Evolutionary conservation across 2,329 filamentous ascomycete genomes (phyloP), one percentile per base, ranked within the genome.

Genomic region (Colletotrichum australisinense): DNA sequence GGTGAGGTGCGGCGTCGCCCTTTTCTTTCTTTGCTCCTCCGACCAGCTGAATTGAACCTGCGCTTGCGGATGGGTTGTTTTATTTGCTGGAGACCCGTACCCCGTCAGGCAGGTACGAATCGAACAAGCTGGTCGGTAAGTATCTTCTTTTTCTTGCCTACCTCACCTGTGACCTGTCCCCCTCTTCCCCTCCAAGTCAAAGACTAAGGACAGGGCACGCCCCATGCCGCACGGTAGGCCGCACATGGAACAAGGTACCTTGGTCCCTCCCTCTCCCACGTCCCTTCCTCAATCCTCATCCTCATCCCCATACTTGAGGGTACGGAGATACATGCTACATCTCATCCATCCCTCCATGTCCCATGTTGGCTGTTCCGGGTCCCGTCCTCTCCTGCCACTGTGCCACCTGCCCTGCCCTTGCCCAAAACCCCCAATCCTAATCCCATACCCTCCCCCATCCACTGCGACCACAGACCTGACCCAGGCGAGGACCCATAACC

Each of bases 191-290:
- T 49, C 42, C 42, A 8, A 52, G 11, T 42, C 59, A 49, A 63
- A 49, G 38, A 49, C 38, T n/a, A n/a, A 32, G 59, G 24, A 42
- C 46, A 60, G 59, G 59, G 59, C 30, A 42, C 38, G 35, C 11
- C 35, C 9, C 35, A 38, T 12, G 38, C 38, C 38, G 38, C 38
- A 42, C 38, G 12, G 35, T 16, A 42, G 35, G 38, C 38, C 38
- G 38, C 38, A 63, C 59, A 63, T 63, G 59, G 59, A 63, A 63
- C 59, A 63, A 52, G 59, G 42, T 63, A 63, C 42, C 42, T 63
- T 63, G 59, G 42, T 63, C 59, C 53, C 63, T 24, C 59, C 30
- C 32, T 35, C 60, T 42, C 58, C 58, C 59, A 52, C 28, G 58
- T 53, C 32, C 62, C n/a, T 12, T 46, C 42, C 53, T 35, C 32